These are phyloP conservation scores for Ophiostoma triangulosporum DNA, from an alignment of 2,329 filamentous ascomycete genomes.

Conservation along the genomic window DNA sequence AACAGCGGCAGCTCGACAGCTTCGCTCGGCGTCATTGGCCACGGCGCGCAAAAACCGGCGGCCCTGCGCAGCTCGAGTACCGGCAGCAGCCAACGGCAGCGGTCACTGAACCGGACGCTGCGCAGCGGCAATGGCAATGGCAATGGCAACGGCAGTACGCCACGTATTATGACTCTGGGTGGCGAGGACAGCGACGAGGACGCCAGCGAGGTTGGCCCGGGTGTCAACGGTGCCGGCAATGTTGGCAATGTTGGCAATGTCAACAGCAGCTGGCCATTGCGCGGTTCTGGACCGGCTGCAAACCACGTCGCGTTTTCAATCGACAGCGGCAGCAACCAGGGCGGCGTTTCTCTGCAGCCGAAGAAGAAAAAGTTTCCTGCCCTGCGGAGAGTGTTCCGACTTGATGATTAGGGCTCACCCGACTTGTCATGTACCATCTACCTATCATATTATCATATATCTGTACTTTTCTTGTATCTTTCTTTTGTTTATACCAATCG, in stretches of 20 bases:
- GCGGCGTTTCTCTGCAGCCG: background rate
- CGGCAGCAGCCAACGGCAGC: constrained; percentile 6
- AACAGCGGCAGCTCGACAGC: constrained; percentile 18
- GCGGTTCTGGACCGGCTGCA: background rate
- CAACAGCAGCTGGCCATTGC: background rate
- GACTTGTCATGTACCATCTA: too few relatives aligned
- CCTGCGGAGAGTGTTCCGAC: constrained; percentile 50
- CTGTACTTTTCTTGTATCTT: background rate
- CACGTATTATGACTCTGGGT: background rate
- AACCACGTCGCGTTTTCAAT: constrained; percentile 7
- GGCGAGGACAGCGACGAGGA: constrained; percentile 10
- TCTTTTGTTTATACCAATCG: background rate
- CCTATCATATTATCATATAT: too few relatives aligned
- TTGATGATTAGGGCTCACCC: constrained; percentile 30
- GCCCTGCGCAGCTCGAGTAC: constrained; percentile 27
- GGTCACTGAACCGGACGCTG: background rate
- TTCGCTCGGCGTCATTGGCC: constrained; percentile 33
- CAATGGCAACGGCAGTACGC: constrained; percentile 1
- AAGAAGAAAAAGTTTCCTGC: constrained; percentile 56
- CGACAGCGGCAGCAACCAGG: background rate
- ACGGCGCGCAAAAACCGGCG: constrained; percentile 38
- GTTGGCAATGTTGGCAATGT: background rate
- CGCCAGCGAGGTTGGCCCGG: background rate
- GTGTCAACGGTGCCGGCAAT: background rate
- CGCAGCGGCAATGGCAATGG: background rate